Evolutionary conservation across 1,284 basidiomycete genomes (phyloP).

Genomic region (Naganishia sp.): DNA sequence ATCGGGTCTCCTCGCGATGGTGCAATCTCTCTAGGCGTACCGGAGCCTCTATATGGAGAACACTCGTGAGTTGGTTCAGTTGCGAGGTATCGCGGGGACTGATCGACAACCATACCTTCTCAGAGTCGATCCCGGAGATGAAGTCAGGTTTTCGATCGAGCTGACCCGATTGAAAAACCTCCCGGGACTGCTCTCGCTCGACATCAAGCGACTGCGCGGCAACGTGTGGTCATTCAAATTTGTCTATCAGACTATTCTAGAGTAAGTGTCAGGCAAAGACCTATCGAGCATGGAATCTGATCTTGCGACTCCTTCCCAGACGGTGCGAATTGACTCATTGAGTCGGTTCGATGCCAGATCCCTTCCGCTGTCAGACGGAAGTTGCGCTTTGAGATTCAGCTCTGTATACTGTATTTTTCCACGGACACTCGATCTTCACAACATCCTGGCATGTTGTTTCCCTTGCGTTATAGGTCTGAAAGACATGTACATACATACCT

Average conservation of each 20-base stretch:
- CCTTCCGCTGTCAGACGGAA: not conserved
- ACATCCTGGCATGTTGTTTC: not conserved
- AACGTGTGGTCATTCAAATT: constrained; percentile 90
- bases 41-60: constrained; percentile 75
- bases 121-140: constrained; percentile 78
- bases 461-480: constrained; percentile 3
- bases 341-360: not conserved
- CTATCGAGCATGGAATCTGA: not conserved
- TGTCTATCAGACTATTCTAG: constrained; percentile 82
- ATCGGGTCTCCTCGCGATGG: constrained; percentile 20
- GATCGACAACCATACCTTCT: constrained; percentile 32
- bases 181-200: constrained; percentile 81
- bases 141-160: constrained; percentile 90
- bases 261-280: constrained; percentile 60
- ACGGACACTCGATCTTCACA: constrained; percentile 3
- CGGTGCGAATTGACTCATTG: constrained; percentile 25
- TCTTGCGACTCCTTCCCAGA: not conserved
- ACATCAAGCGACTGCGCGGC: constrained; percentile 88
- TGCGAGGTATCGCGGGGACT: not conserved
- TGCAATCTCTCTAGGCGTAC: constrained; percentile 28
- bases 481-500: too few species aligned
- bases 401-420: constrained; percentile 13
- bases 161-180: constrained; percentile 82
- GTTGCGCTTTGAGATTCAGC: too few species aligned
- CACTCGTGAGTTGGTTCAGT: constrained; percentile 41